Conservation (phyloP, 2,329 filamentous ascomycete genomes). For the Cryoendolithus antarcticus region DNA sequence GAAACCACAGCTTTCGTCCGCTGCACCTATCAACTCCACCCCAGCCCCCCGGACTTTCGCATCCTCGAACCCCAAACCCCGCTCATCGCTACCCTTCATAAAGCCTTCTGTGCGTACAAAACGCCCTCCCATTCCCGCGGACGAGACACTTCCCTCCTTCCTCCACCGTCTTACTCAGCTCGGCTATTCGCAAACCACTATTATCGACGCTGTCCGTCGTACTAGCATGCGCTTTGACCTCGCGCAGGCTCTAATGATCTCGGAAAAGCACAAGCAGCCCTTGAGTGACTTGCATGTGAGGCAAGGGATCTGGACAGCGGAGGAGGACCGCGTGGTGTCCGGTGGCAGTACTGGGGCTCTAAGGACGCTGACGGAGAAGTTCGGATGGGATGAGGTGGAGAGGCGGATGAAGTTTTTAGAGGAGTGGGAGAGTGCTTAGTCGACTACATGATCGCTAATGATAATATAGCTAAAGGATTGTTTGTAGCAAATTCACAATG, state of each 20-base stretch:
- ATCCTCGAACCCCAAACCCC: background rate
- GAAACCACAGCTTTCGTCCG: constrained; percentile 3
- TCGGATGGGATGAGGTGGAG: constrained; percentile 28
- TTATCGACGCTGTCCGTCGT: constrained; percentile 41
- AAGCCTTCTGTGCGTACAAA: background rate
- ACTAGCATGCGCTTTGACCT: constrained; percentile 42
- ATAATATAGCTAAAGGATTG: too few relatives aligned
- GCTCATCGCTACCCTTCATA: background rate
- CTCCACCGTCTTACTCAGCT: constrained; percentile 13
- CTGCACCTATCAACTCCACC: background rate
- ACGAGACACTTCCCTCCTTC: constrained; percentile 14
- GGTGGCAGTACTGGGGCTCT: constrained; percentile 25
- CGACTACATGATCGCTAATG: background rate
- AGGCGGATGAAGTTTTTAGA: constrained; percentile 19
- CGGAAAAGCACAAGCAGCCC: constrained; percentile 16
- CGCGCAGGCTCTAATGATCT: constrained; percentile 38
- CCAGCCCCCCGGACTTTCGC: background rate
- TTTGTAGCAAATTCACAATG: too few relatives aligned
- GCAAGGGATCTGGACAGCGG: constrained; percentile 43
- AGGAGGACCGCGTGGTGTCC: constrained; percentile 40
- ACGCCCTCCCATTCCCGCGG: background rate
- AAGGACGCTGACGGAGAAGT: constrained; percentile 30
- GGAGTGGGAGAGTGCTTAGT: constrained; percentile 4
- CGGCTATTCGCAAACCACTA: constrained; percentile 24
- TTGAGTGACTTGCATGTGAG: constrained; percentile 20